These are phyloP conservation scores for Backusella psychrophila DNA, from an alignment of 192 early-diverging fungal genomes.

Conservation along the genomic window DNA sequence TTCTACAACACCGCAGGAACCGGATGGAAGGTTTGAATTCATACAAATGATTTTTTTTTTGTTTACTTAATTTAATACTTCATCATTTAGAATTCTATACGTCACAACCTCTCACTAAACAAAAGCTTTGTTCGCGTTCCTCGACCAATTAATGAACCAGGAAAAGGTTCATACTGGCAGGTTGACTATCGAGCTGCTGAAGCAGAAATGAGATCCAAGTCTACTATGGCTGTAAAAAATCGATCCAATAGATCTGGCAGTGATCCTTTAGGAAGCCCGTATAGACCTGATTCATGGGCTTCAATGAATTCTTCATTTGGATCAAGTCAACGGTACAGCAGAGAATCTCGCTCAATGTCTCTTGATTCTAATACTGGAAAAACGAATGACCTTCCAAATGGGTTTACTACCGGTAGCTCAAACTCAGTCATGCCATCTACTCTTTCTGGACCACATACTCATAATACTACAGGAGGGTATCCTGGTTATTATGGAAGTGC, in stretches of 20 bases:
- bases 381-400: background rate
- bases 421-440: background rate
- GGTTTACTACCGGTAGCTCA: background rate
- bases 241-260: conserved; percentile 8
- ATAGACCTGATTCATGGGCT: conserved; percentile 6
- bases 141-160: conserved; percentile 78
- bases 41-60: background rate
- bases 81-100: conserved; percentile 77
- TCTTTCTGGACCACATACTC: background rate
- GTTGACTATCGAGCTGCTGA: conserved; percentile 57
- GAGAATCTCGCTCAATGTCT: conserved; percentile 9
- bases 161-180: conserved; percentile 84
- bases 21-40: conserved; percentile 48
- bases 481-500: background rate
- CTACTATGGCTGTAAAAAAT: background rate
- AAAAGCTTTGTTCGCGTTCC: conserved; percentile 75
- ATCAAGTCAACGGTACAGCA: background rate
- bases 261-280: background rate
- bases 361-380: conserved; percentile 1
- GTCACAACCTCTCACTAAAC: conserved; percentile 82
- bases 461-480: background rate
- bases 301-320: background rate
- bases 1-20: conserved; percentile 68
- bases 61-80: background rate
- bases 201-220: conserved; percentile 21